Evolutionary conservation across 371 early-diverging fungal species (phyloP).

Genomic region (Syncephalastrum racemosum): DNA sequence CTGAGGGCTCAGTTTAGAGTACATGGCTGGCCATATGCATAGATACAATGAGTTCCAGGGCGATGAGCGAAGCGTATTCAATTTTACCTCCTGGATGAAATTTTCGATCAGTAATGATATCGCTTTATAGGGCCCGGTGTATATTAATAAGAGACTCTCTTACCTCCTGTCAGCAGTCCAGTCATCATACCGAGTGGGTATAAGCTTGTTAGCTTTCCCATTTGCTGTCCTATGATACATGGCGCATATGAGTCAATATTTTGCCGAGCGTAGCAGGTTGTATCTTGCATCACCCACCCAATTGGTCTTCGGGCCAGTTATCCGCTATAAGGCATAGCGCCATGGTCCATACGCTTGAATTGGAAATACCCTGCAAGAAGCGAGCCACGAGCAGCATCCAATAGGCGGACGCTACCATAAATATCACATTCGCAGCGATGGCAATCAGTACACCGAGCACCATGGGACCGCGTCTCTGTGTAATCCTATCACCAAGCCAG

Average conservation of each 20-base stretch:
- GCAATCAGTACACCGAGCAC: slow-evolving; percentile 57
- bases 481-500: slow-evolving; percentile 47
- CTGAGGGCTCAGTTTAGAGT: slow-evolving; percentile 61
- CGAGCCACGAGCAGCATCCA: slow-evolving; percentile 63
- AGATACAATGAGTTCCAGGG: too few relatives aligned
- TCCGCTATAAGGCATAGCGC: slow-evolving; percentile 64
- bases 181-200: slow-evolving; percentile 64
- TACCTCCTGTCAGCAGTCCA: slow-evolving; percentile 67
- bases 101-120: too few relatives aligned
- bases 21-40: slow-evolving; percentile 27
- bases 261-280: too few relatives aligned
- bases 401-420: slow-evolving; percentile 56
- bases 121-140: too few relatives aligned
- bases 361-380: slow-evolving; percentile 65
- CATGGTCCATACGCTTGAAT: slow-evolving; percentile 65
- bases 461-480: slow-evolving; percentile 62
- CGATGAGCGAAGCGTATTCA: too few relatives aligned
- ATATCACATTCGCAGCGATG: slow-evolving; percentile 56
- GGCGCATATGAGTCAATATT: too few relatives aligned
- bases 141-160: not conserved
- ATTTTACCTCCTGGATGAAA: too few relatives aligned
- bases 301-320: slow-evolving; percentile 50
- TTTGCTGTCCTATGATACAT: slow-evolving; percentile 35
- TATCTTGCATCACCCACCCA: slow-evolving; percentile 35
- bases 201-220: slow-evolving; percentile 63